These are phyloP conservation scores for Mytilinidion resinicola DNA, from an alignment of 495 filamentous ascomycete species.

Conservation along the genomic window DNA sequence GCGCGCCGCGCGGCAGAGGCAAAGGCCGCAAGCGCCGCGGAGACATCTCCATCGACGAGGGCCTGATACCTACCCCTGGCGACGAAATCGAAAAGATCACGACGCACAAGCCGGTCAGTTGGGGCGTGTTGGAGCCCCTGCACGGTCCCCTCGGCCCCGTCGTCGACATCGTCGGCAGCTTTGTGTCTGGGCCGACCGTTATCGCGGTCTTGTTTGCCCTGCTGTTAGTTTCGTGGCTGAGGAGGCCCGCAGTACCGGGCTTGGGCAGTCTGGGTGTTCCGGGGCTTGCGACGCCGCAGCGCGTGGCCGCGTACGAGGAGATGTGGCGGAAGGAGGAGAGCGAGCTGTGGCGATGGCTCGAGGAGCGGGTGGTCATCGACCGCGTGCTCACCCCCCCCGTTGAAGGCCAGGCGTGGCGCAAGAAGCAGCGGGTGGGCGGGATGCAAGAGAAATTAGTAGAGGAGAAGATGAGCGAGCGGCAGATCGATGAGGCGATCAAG, in stretches of 20 bases:
- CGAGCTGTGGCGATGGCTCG: slow-evolving; percentile 93
- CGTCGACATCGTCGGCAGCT: slow-evolving; percentile 61
- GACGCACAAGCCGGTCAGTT: slow-evolving; percentile 41
- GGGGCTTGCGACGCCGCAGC: slow-evolving; percentile 48
- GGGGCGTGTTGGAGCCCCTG: slow-evolving; percentile 66
- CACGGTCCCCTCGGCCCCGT: slow-evolving; percentile 59
- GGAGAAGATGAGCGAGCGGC: slow-evolving; percentile 68
- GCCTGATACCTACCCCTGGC: neutral
- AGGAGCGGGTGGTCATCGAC: slow-evolving; percentile 61
- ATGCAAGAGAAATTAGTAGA: slow-evolving; percentile 38
- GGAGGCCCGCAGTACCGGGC: neutral
- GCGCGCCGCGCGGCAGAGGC: slow-evolving; percentile 45
- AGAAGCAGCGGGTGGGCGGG: slow-evolving; percentile 26
- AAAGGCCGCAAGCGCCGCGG: slow-evolving; percentile 50
- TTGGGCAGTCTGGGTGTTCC: slow-evolving; percentile 9
- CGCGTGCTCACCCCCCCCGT: slow-evolving; percentile 33
- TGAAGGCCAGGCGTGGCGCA: slow-evolving; percentile 27
- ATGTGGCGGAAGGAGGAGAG: slow-evolving; percentile 88
- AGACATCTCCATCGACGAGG: slow-evolving; percentile 25
- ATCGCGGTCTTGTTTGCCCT: slow-evolving; percentile 53
- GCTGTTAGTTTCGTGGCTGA: slow-evolving; percentile 23
- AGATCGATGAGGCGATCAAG: slow-evolving; percentile 77
- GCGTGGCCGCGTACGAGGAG: slow-evolving; percentile 82
- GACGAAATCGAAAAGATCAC: slow-evolving; percentile 22
- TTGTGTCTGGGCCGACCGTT: slow-evolving; percentile 58